phyloP scores from a whole-genome alignment of 805 yeast genomes.

The Torulaspora franciscae region DNA sequence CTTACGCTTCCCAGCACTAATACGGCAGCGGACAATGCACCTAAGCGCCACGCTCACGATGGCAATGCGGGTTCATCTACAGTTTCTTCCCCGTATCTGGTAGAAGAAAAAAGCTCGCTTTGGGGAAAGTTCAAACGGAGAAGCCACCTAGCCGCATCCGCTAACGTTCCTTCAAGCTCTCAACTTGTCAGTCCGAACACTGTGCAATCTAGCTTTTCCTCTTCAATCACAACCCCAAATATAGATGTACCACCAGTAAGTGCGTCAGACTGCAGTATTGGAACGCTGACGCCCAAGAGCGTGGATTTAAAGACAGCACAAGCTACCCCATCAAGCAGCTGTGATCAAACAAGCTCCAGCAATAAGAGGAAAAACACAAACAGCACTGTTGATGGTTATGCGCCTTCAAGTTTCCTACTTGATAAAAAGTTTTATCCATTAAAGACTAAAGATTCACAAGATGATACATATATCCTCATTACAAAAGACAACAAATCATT shows the following conservation, averaged over 20 bases:
- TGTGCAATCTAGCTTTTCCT: not conserved
- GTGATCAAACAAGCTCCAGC: not conserved
- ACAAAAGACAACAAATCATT: slow-evolving; percentile 61
- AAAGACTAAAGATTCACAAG: slow-evolving; percentile 4
- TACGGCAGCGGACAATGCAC: slow-evolving; percentile 17
- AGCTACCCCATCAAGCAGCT: slow-evolving; percentile 5
- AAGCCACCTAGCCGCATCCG: slow-evolving; percentile 18
- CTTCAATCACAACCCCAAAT: not conserved
- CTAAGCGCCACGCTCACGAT: slow-evolving; percentile 13
- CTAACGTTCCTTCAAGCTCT: slow-evolving; percentile 3
- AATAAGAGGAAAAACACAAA: not conserved
- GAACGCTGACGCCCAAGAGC: slow-evolving; percentile 7
- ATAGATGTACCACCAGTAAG: slow-evolving; percentile 1
- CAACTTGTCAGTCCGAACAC: slow-evolving; percentile 1
- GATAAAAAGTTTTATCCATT: slow-evolving; percentile 40
- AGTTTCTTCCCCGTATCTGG: slow-evolving; percentile 12
- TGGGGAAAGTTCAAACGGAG: slow-evolving; percentile 32
- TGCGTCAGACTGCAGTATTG: slow-evolving; percentile 8
- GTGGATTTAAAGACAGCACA: slow-evolving; percentile 3
- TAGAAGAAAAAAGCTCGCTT: slow-evolving; percentile 26
- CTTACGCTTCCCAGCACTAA: slow-evolving; percentile 9
- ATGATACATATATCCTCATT: slow-evolving; percentile 44
- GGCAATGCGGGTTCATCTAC: slow-evolving; percentile 12
- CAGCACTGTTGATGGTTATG: slow-evolving; percentile 2
- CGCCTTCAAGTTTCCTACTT: slow-evolving; percentile 19